Conservation (phyloP, 345 rosid genomes). For the Bretschneidera sinensis region DNA sequence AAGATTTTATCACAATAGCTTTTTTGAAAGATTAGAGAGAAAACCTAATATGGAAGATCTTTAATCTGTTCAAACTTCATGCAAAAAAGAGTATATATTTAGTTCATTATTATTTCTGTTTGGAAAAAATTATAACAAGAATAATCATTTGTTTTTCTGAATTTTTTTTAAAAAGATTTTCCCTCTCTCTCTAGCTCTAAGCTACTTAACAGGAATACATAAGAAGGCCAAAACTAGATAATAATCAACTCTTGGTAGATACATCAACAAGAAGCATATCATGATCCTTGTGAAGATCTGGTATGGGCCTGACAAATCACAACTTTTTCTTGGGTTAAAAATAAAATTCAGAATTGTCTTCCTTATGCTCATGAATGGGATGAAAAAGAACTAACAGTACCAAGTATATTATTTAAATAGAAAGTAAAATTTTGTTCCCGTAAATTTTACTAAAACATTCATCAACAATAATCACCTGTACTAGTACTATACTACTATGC, state of each 20-base stretch:
- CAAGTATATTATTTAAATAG: too few relatives aligned
- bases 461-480: conserved; percentile 9
- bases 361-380: neutral
- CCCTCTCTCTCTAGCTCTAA: neutral
- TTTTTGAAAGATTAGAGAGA: neutral
- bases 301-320: too few relatives aligned
- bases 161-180: neutral
- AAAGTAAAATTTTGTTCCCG: neutral
- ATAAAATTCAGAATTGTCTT: neutral
- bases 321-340: conserved; percentile 8
- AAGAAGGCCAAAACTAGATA: too few relatives aligned
- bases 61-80: neutral
- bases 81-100: conserved; percentile 1
- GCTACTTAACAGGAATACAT: neutral
- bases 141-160: neutral
- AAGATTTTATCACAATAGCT: neutral
- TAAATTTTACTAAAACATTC: conserved; percentile 1
- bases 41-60: too few relatives aligned
- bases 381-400: neutral
- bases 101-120: neutral
- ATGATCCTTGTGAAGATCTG: too few relatives aligned
- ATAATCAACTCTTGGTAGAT: too few relatives aligned
- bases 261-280: too few relatives aligned
- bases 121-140: neutral
- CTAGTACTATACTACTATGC: neutral